Evolutionary conservation across 2,329 filamentous ascomycete genomes (phyloP).

Genomic region (Coniochaeta sp.): DNA sequence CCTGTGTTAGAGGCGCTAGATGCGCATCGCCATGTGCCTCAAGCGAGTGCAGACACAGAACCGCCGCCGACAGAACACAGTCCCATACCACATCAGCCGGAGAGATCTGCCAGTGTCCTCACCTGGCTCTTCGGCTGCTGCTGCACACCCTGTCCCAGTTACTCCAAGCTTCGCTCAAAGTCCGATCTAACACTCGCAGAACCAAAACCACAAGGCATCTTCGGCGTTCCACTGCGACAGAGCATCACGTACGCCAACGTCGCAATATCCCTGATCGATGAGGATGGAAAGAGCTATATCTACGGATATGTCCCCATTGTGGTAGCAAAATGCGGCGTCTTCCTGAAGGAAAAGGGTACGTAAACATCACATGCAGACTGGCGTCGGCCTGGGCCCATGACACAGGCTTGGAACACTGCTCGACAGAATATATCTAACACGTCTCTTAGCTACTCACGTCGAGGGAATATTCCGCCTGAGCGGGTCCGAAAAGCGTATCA

Average conservation of each 20-base stretch:
- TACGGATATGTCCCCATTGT: slow-evolving; percentile 98
- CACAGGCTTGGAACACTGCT: slow-evolving; percentile 1
- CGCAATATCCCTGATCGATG: slow-evolving; percentile 90
- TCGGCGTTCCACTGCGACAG: slow-evolving; percentile 84
- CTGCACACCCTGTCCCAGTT: slow-evolving; percentile 5
- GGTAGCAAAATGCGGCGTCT: slow-evolving; percentile 96
- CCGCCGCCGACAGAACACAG: not conserved
- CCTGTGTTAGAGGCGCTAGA: not conserved
- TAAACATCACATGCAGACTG: slow-evolving; percentile 8
- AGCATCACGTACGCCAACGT: slow-evolving; percentile 98
- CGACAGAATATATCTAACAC: slow-evolving; percentile 19
- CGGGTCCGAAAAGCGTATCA: slow-evolving; percentile 96
- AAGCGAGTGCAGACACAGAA: not conserved
- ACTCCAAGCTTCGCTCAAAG: not conserved
- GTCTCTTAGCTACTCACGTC: slow-evolving; percentile 69
- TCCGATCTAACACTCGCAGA: slow-evolving; percentile 27
- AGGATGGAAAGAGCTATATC: slow-evolving; percentile 89
- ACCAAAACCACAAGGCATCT: slow-evolving; percentile 64
- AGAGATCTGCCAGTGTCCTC: slow-evolving; percentile 4
- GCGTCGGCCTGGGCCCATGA: not conserved
- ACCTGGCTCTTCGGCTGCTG: slow-evolving; percentile 8
- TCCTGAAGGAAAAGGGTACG: slow-evolving; percentile 93
- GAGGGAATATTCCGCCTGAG: slow-evolving; percentile 96
- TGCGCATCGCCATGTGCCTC: not conserved
- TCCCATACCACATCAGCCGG: not conserved